Conservation (phyloP, 345 rosid species). For the Turritis glabra region DNA sequence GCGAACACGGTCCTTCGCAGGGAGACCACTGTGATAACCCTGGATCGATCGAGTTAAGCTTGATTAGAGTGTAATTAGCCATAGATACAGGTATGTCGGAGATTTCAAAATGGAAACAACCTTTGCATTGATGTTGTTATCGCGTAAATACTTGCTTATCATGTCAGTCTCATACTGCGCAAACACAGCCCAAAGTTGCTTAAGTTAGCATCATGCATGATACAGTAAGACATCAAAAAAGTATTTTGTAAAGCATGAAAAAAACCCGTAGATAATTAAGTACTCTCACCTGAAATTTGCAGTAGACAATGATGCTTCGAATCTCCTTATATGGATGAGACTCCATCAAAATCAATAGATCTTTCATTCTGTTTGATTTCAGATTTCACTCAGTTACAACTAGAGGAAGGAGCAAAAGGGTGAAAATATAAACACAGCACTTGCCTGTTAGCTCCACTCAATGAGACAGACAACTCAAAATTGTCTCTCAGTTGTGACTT, state of each 20-base stretch:
- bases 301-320: slow-evolving; percentile 82
- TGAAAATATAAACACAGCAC: slow-evolving; percentile 32
- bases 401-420: not conserved
- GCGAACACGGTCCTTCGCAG: slow-evolving; percentile 72
- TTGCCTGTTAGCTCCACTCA: slow-evolving; percentile 72
- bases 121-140: slow-evolving; percentile 78
- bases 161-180: slow-evolving; percentile 81
- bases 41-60: slow-evolving; percentile 39
- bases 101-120: slow-evolving; percentile 41
- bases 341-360: slow-evolving; percentile 64
- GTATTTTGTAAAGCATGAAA: not conserved
- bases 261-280: slow-evolving; percentile 10
- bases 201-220: slow-evolving; percentile 16
- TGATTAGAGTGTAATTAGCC: slow-evolving; percentile 32
- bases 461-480: slow-evolving; percentile 72
- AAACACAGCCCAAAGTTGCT: slow-evolving; percentile 21
- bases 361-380: slow-evolving; percentile 68
- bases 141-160: slow-evolving; percentile 78
- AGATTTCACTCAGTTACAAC: slow-evolving; percentile 18
- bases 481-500: slow-evolving; percentile 69
- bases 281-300: slow-evolving; percentile 86
- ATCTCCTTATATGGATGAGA: slow-evolving; percentile 68
- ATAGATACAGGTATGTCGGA: slow-evolving; percentile 19
- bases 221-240: not conserved
- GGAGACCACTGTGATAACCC: slow-evolving; percentile 92